Conservation (phyloP, 495 filamentous ascomycete species). For the Thermochaetoides thermophila region DNA sequence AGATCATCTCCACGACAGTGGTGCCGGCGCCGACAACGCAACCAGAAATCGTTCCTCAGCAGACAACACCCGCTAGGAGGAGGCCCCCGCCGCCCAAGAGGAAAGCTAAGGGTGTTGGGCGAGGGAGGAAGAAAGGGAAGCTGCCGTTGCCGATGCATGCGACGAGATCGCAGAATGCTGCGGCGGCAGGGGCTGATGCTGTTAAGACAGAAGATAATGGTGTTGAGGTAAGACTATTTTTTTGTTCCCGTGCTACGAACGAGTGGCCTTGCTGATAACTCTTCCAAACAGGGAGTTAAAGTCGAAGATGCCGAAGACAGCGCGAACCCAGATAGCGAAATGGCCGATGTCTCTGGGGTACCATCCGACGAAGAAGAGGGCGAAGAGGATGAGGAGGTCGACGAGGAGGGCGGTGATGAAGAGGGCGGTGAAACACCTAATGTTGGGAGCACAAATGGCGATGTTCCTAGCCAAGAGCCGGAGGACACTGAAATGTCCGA, state of each 20-base stretch:
- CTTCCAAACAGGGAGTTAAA: constrained; percentile 18
- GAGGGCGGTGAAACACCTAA: constrained; percentile 19
- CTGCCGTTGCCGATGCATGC: constrained; percentile 19
- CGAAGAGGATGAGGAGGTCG: constrained; percentile 25
- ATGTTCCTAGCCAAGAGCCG: constrained; percentile 15
- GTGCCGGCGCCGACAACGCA: constrained; percentile 23
- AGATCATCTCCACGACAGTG: constrained; percentile 48
- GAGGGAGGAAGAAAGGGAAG: constrained; percentile 54
- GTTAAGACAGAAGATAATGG: constrained; percentile 21
- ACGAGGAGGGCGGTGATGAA: constrained; percentile 22
- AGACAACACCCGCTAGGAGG: constrained; percentile 30
- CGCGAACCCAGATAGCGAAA: constrained; percentile 27
- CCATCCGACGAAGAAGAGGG: constrained; percentile 43
- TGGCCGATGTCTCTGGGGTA: constrained; percentile 41
- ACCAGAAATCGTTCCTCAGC: constrained; percentile 15
- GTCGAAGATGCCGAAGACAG: constrained; percentile 26
- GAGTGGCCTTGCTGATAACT: constrained; percentile 24
- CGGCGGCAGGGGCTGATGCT: background rate
- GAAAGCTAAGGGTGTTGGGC: constrained; percentile 54
- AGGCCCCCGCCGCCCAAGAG: constrained; percentile 63
- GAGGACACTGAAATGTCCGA: constrained; percentile 14
- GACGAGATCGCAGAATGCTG: constrained; percentile 10
- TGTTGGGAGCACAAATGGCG: constrained; percentile 10
- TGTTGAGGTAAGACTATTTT: constrained; percentile 13
- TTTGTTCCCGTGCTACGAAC: constrained; percentile 9